Conservation (phyloP, 495 filamentous ascomycete genomes). For the Aspergillus bridgeri region DNA sequence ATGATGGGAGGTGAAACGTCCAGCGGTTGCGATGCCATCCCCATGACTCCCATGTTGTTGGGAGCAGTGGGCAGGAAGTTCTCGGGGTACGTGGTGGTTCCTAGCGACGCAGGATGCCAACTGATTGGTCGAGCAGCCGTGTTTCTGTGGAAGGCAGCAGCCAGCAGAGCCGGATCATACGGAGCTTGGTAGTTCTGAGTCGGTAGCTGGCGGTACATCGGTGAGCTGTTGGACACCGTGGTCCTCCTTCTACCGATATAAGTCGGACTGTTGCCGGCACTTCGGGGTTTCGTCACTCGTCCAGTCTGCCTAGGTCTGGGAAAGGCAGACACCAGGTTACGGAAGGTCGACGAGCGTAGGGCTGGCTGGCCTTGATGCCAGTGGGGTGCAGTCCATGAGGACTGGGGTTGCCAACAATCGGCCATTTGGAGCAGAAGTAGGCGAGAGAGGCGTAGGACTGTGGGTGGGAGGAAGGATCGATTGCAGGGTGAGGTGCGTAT, state of each 20-base stretch:
- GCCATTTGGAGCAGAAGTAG: slow-evolving; percentile 28
- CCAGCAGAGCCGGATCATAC: slow-evolving; percentile 36
- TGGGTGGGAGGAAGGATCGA: slow-evolving; percentile 6
- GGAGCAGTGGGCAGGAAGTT: slow-evolving; percentile 18
- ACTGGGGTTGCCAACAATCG: slow-evolving; percentile 30
- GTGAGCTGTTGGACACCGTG: slow-evolving; percentile 47
- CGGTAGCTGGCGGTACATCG: slow-evolving; percentile 20
- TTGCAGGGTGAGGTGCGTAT: slow-evolving; percentile 5
- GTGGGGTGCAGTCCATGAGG: slow-evolving; percentile 30
- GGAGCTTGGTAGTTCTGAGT: slow-evolving; percentile 25
- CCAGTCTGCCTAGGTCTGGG: slow-evolving; percentile 33
- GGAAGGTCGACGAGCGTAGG: slow-evolving; percentile 24
- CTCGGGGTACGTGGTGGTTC: slow-evolving; percentile 24
- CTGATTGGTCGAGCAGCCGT: slow-evolving; percentile 58
- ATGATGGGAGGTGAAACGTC: slow-evolving; percentile 21
- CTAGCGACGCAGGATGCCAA: slow-evolving; percentile 61
- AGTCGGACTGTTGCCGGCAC: slow-evolving; percentile 69
- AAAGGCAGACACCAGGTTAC: slow-evolving; percentile 34
- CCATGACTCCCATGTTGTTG: slow-evolving; percentile 30
- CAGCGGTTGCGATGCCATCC: slow-evolving; percentile 25
- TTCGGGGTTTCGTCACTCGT: slow-evolving; percentile 63
- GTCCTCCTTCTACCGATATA: slow-evolving; percentile 53
- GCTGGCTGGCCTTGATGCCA: slow-evolving; percentile 26
- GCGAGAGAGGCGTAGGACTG: not conserved
- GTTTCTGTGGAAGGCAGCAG: slow-evolving; percentile 30